phyloP scores from a whole-genome alignment of 768 basidiomycete species.

The Lactarius trivialis region DNA sequence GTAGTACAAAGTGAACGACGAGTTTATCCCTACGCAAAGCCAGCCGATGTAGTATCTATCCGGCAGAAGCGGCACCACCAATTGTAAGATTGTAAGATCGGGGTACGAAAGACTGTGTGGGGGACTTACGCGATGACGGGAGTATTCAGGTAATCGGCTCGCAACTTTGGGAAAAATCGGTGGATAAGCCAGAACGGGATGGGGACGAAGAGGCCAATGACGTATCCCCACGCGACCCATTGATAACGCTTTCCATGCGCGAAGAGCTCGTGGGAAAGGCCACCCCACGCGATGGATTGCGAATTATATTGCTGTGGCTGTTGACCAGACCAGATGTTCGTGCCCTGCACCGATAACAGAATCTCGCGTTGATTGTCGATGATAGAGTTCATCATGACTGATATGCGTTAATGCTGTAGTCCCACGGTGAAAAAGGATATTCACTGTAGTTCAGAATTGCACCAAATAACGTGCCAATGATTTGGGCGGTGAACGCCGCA shows the following conservation, averaged over 20 bases:
- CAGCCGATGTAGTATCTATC: constrained; percentile 42
- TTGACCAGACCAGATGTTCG: constrained; percentile 46
- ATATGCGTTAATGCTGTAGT: not conserved
- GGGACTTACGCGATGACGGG: constrained; percentile 37
- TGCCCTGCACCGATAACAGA: constrained; percentile 48
- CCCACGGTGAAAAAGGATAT: not conserved
- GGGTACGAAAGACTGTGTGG: not conserved
- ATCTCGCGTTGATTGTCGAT: constrained; percentile 45
- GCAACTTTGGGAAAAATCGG: constrained; percentile 39
- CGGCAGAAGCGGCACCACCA: not conserved
- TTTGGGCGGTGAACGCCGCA: constrained; percentile 44
- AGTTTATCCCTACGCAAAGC: constrained; percentile 47
- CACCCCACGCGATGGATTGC: constrained; percentile 49
- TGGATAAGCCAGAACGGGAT: constrained; percentile 48
- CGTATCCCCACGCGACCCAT: constrained; percentile 43
- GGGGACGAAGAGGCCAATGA: constrained; percentile 44
- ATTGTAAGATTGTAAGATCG: not conserved
- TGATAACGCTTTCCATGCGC: constrained; percentile 32
- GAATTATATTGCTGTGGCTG: constrained; percentile 46
- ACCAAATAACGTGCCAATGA: constrained; percentile 44
- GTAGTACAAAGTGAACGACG: constrained; percentile 37
- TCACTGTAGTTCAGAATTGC: constrained; percentile 32
- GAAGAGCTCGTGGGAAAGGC: constrained; percentile 24
- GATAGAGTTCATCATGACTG: constrained; percentile 53
- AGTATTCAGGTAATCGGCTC: constrained; percentile 43